Evolutionary conservation across 192 early-diverging fungal species (phyloP).

Genomic region (Linnemannia schmuckeri): DNA sequence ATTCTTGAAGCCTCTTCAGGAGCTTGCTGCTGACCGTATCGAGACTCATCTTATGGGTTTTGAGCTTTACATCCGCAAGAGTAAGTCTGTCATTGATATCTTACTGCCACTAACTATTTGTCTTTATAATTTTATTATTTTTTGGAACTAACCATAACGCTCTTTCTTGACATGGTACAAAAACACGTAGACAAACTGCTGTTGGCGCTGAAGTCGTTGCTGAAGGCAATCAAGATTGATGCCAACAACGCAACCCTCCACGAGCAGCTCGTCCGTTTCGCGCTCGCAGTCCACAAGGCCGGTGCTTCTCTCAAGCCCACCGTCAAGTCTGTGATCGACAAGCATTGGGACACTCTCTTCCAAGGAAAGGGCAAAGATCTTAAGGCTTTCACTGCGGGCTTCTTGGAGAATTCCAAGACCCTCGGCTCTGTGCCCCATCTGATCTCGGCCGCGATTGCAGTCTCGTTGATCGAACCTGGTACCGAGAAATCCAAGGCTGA

Average conservation of each 20-base stretch:
- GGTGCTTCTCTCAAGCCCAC: conserved; percentile 23
- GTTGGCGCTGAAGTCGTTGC: conserved; percentile 73
- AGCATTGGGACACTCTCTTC: conserved; percentile 44
- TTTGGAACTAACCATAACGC: background rate
- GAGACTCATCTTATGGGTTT: conserved; percentile 75
- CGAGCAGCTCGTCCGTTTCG: conserved; percentile 61
- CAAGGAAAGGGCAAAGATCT: conserved; percentile 16
- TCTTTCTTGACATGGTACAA: background rate
- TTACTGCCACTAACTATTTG: background rate
- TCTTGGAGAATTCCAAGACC: conserved; percentile 25
- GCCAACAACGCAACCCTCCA: conserved; percentile 57
- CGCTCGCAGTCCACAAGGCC: conserved; percentile 56
- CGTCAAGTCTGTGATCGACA: conserved; percentile 44
- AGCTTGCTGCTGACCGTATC: conserved; percentile 64
- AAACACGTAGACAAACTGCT: conserved; percentile 68
- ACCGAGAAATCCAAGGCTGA: conserved; percentile 18
- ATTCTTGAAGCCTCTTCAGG: conserved; percentile 81
- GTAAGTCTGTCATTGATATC: conserved; percentile 35
- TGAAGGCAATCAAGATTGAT: conserved; percentile 64
- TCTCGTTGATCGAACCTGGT: conserved; percentile 26
- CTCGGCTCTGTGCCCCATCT: conserved; percentile 31
- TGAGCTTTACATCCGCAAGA: conserved; percentile 77
- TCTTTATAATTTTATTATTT: background rate
- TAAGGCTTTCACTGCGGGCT: conserved; percentile 11
- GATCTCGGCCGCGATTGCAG: conserved; percentile 41